Evolutionary conservation across 139 green algal genomes (phyloP).

Genomic region (Chlamydomonas incerta): DNA sequence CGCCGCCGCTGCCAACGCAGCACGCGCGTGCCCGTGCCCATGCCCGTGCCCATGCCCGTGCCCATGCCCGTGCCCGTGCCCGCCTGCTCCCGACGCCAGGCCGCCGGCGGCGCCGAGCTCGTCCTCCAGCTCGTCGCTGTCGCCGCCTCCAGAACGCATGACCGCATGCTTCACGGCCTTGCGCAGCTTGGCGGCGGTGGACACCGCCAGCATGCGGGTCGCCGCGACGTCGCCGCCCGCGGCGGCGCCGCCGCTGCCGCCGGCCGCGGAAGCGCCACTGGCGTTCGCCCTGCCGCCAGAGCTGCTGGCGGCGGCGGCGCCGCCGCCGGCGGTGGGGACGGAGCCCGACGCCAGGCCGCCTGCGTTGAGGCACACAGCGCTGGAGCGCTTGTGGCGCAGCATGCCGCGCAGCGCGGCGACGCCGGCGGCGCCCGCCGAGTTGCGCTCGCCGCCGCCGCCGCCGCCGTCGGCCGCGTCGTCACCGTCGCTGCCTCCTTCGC

Average conservation of each 20-base stretch:
- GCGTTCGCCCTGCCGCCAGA: neutral
- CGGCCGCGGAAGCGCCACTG: too few relatives aligned
- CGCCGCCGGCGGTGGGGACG: neutral
- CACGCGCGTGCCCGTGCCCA: too few relatives aligned
- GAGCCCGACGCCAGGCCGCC: too few relatives aligned
- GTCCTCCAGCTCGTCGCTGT: neutral
- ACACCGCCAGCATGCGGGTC: neutral
- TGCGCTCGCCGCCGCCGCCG: neutral
- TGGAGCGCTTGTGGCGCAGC: neutral
- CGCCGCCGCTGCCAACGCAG: too few relatives aligned
- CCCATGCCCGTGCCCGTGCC: too few relatives aligned
- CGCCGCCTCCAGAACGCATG: too few relatives aligned
- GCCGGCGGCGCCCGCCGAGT: neutral
- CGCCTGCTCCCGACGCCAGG: too few relatives aligned
- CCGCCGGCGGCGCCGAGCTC: neutral
- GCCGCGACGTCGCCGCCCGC: too few relatives aligned
- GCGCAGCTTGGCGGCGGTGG: neutral
- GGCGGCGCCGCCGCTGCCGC: too few relatives aligned
- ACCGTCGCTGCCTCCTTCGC: neutral
- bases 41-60: too few relatives aligned
- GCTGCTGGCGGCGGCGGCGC: neutral
- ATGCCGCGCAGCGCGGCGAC: slow-evolving; percentile 32
- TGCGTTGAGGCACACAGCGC: too few relatives aligned
- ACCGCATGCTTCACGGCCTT: neutral
- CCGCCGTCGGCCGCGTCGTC: neutral